A percentile compares a stretch with the other conserved stretches of the same genome.
Conservation (phyloP, 768 basidiomycete species). For the Rhodotorula babjevae region DNA sequence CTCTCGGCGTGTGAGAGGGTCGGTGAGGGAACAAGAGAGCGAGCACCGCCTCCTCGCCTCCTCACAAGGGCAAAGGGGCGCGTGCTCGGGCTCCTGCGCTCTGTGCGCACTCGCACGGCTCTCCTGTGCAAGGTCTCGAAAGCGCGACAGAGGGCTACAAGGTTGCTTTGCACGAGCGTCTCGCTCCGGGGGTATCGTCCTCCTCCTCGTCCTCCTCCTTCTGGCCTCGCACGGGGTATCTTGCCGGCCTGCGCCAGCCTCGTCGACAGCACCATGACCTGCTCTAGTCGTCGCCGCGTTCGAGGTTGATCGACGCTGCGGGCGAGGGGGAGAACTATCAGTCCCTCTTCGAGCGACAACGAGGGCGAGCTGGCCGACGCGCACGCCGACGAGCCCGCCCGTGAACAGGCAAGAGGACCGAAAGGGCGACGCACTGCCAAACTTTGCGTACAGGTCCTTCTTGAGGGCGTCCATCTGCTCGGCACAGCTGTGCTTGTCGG, state of each 20-base stretch:
- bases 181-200: too few species aligned
- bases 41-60: too few species aligned
- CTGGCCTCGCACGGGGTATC: background rate
- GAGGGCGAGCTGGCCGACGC: background rate
- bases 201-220: background rate
- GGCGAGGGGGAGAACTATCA: background rate
- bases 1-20: too few species aligned
- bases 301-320: conserved; percentile 39
- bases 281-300: conserved; percentile 21
- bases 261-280: too few species aligned
- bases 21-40: too few species aligned
- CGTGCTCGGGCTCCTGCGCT: too few species aligned
- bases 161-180: background rate
- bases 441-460: conserved; percentile 35
- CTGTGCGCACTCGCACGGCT: too few species aligned
- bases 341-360: background rate
- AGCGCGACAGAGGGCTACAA: background rate
- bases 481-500: conserved; percentile 14
- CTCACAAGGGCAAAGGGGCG: too few species aligned
- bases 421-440: conserved; percentile 32
- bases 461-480: conserved; percentile 31
- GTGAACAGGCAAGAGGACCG: background rate
- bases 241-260: background rate
- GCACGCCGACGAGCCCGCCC: background rate
- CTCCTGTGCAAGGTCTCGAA: too few species aligned